A percentile compares a stretch with the other conserved stretches of the same genome.
Conservation (phyloP, 2,329 filamentous ascomycete species). For the Helminthosporium solani region DNA sequence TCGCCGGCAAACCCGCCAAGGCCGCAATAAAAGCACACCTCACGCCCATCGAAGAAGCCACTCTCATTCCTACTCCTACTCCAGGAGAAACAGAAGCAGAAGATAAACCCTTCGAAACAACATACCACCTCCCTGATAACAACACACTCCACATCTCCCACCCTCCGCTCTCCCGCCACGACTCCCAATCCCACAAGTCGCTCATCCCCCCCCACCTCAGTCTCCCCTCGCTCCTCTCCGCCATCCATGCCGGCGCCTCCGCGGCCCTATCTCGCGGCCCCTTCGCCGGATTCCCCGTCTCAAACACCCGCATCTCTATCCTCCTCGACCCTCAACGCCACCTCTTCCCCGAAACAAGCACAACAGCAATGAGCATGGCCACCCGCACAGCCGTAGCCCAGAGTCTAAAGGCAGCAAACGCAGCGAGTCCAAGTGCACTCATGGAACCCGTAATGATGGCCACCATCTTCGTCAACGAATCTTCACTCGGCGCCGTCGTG, state of each 20-base stretch:
- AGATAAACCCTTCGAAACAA: conserved; percentile 31
- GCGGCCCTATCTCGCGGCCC: conserved; percentile 86
- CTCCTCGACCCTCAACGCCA: conserved; percentile 66
- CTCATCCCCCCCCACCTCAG: conserved; percentile 57
- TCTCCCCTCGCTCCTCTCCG: conserved; percentile 50
- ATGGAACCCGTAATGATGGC: conserved; percentile 95
- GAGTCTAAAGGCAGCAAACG: conserved; percentile 64
- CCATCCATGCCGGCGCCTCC: conserved; percentile 74
- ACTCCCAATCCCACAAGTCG: conserved; percentile 41
- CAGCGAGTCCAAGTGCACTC: conserved; percentile 60
- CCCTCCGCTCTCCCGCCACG: conserved; percentile 49
- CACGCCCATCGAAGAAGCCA: conserved; percentile 55
- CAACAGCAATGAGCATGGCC: conserved; percentile 67
- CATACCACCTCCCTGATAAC: conserved; percentile 55
- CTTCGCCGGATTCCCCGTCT: conserved; percentile 74
- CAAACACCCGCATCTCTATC: conserved; percentile 71
- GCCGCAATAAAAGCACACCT: conserved; percentile 72
- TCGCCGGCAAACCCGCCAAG: conserved; percentile 77
- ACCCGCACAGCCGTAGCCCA: conserved; percentile 63
- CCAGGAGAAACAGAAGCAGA: conserved; percentile 16
- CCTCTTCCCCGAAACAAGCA: conserved; percentile 66
- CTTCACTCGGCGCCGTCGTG: conserved; percentile 75
- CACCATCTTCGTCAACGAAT: conserved; percentile 81
- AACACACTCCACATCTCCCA: conserved; percentile 66
- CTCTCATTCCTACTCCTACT: conserved; percentile 10